A percentile compares a stretch with the other conserved stretches of the same genome.
Evolutionary conservation across 2,329 filamentous ascomycete species (phyloP).

Genomic region (Microdochium bolleyi): DNA sequence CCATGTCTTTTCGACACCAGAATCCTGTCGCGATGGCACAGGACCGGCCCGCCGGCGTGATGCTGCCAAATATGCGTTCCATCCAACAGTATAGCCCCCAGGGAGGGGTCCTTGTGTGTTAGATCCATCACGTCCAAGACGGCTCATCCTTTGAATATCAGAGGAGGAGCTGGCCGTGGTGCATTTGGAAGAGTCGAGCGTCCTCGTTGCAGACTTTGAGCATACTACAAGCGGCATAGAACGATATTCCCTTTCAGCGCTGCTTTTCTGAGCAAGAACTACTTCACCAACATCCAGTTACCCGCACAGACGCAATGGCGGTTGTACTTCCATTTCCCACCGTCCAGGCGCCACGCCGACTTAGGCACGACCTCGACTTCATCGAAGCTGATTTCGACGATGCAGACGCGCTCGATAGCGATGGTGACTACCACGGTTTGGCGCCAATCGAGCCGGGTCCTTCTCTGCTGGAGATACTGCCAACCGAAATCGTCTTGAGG

Average conservation of each 20-base stretch:
- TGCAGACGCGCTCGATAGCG: conserved; percentile 17
- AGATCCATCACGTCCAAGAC: neutral
- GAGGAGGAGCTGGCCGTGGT: neutral
- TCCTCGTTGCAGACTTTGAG: neutral
- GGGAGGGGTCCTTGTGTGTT: conserved; percentile 2
- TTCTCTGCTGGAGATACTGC: conserved; percentile 21
- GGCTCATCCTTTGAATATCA: neutral
- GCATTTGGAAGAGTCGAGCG: neutral
- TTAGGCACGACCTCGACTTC: neutral
- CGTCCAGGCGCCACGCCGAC: neutral
- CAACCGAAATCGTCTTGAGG: conserved; percentile 39
- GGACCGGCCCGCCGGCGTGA: neutral
- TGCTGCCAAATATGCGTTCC: neutral
- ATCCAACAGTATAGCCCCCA: conserved; percentile 2
- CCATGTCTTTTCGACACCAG: neutral
- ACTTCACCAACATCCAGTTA: neutral
- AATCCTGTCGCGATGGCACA: neutral
- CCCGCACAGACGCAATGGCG: neutral
- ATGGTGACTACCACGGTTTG: conserved; percentile 31
- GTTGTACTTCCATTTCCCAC: neutral
- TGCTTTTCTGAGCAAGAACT: too few species aligned
- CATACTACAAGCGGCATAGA: neutral
- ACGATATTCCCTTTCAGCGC: too few species aligned
- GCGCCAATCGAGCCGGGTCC: neutral
- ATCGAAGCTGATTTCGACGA: neutral